A percentile compares a stretch with the other conserved stretches of the same genome.
Conservation (phyloP, 306 rosid genomes). For the Rubus idaeus region DNA sequence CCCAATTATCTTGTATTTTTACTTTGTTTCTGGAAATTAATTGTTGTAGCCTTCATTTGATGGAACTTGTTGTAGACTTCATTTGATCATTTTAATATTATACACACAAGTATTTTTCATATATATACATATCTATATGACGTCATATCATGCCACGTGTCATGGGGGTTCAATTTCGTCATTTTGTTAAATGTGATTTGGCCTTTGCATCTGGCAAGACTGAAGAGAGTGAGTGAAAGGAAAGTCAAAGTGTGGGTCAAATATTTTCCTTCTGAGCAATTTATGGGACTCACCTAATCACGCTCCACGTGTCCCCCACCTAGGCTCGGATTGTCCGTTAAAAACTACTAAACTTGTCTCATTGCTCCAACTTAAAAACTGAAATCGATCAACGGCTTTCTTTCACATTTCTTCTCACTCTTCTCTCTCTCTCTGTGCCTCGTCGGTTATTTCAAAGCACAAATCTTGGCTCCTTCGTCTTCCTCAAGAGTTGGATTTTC, state of each 20-base stretch:
- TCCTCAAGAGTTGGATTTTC: not conserved
- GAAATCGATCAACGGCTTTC: slow-evolving; percentile 37
- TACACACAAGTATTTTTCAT: not conserved
- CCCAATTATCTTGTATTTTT: not conserved
- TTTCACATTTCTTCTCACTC: not conserved
- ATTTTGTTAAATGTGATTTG: not conserved
- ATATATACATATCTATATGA: not conserved
- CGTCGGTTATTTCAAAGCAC: slow-evolving; percentile 61
- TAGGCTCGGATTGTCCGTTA: slow-evolving; percentile 28
- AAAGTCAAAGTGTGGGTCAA: slow-evolving; percentile 28
- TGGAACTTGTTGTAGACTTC: not conserved
- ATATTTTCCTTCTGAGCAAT: slow-evolving; percentile 7
- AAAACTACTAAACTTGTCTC: slow-evolving; percentile 34
- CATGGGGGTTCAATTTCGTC: not conserved
- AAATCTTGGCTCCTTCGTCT: not conserved
- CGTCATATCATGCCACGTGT: not conserved
- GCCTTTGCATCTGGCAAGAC: not conserved
- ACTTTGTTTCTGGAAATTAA: too few relatives aligned
- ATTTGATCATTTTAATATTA: not conserved
- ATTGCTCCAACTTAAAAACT: slow-evolving; percentile 22
- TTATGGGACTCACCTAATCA: slow-evolving; percentile 10
- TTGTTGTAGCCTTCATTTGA: not conserved
- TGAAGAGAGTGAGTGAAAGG: not conserved
- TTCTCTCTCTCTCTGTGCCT: slow-evolving; percentile 14
- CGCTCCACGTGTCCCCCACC: slow-evolving; percentile 39